Evolutionary conservation across 495 filamentous ascomycete genomes (phyloP).

Genomic region (Penicillium paxilli): DNA sequence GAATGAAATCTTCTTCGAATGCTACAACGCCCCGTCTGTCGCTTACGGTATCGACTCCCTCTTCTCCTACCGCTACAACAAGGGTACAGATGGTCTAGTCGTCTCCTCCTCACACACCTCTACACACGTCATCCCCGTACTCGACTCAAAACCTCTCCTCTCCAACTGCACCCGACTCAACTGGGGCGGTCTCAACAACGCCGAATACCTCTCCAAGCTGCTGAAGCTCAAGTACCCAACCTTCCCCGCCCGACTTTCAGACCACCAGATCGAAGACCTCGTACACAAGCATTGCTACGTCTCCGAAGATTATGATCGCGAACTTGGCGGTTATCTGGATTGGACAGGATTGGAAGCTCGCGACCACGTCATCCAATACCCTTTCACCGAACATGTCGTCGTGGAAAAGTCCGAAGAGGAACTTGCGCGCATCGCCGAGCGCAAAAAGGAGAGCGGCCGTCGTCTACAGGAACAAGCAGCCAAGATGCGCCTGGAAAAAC

Average conservation of each 20-base stretch:
- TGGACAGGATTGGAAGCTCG: constrained; percentile 88
- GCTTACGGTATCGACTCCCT: constrained; percentile 94
- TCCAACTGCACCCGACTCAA: constrained; percentile 84
- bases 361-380: constrained; percentile 86
- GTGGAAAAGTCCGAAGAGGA: constrained; percentile 92
- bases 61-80: constrained; percentile 91
- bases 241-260: constrained; percentile 80
- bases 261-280: constrained; percentile 82
- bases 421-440: constrained; percentile 80
- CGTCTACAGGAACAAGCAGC: constrained; percentile 94
- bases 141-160: constrained; percentile 79
- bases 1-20: constrained; percentile 96
- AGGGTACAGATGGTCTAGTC: constrained; percentile 83
- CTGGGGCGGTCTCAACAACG: constrained; percentile 88
- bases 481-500: constrained; percentile 90
- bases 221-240: constrained; percentile 90
- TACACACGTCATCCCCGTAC: constrained; percentile 93
- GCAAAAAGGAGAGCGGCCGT: constrained; percentile 88
- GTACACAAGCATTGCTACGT: constrained; percentile 90
- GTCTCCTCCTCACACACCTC: constrained; percentile 89
- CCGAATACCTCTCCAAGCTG: constrained; percentile 88
- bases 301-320: constrained; percentile 75
- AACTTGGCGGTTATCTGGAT: constrained; percentile 73
- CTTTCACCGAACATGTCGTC: constrained; percentile 86
- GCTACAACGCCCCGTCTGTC: constrained; percentile 83